Percentiles rank a stretch among this genome's conserved stretches.
phyloP scores from a whole-genome alignment of 768 basidiomycete species.

The Tylopilus vinaceipallidus region DNA sequence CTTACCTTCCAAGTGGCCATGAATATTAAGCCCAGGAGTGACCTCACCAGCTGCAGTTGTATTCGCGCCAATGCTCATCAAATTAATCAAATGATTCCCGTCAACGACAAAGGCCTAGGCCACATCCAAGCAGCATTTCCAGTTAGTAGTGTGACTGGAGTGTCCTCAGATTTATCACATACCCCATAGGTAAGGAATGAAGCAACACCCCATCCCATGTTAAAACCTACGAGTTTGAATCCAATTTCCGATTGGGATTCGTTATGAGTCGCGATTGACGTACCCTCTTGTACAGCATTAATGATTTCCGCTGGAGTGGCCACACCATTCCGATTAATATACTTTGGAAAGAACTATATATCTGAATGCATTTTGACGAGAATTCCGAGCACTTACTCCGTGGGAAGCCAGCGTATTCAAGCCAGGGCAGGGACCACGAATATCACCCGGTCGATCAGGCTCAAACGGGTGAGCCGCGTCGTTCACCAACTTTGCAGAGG shows the following conservation, averaged over 20 bases:
- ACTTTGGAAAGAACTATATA: conserved; percentile 4
- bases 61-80: conserved; percentile 27
- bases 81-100: conserved; percentile 24
- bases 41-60: conserved; percentile 4
- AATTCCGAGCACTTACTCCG: conserved; percentile 17
- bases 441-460: conserved; percentile 10
- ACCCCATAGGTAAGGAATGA: conserved; percentile 21
- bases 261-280: too few relatives aligned
- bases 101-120: conserved; percentile 23
- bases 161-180: conserved; percentile 2
- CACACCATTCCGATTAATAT: conserved; percentile 17
- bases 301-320: conserved; percentile 20
- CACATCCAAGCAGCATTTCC: background rate
- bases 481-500: conserved; percentile 20
- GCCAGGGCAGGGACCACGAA: conserved; percentile 26
- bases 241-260: background rate
- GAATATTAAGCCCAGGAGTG: conserved; percentile 15
- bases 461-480: conserved; percentile 13
- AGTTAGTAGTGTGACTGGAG: background rate
- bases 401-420: conserved; percentile 26
- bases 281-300: conserved; percentile 19
- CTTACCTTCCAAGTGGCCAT: conserved; percentile 27
- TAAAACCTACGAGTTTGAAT: conserved; percentile 15
- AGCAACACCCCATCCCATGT: conserved; percentile 23
- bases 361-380: too few relatives aligned